phyloP scores from a whole-genome alignment of 2,329 filamentous ascomycete species.

The Fusarium abutilonis region DNA sequence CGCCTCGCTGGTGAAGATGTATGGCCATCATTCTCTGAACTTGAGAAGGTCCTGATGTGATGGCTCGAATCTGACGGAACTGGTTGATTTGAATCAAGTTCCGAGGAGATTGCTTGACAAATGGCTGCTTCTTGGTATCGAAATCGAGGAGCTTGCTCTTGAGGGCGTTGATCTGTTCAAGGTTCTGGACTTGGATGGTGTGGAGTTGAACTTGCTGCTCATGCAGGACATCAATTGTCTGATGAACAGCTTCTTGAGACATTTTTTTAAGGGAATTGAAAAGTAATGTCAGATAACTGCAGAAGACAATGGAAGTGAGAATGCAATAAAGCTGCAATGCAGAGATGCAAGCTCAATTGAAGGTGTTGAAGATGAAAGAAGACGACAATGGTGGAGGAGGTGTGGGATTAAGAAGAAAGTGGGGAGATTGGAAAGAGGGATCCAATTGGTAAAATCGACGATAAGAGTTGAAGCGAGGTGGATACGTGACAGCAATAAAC shows the following conservation, averaged over 20 bases:
- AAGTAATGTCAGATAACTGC: not conserved
- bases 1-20: not conserved
- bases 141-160: not conserved
- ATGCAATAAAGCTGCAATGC: not conserved
- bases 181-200: not conserved
- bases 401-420: no score
- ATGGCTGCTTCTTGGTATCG: not conserved
- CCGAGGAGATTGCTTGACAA: not conserved
- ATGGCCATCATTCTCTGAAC: not conserved
- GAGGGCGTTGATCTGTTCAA: not conserved
- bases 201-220: not conserved
- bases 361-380: no score
- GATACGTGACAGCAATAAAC: not conserved
- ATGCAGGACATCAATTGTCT: not conserved
- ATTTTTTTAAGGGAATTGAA: not conserved
- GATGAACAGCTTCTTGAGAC: not conserved
- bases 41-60: not conserved
- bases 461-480: no score
- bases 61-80: not conserved
- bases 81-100: not conserved
- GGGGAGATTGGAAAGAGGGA: no score
- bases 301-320: constrained; percentile 1
- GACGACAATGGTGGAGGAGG: no score
- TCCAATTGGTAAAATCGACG: no score
- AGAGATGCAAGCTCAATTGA: not conserved